A percentile compares a stretch with the other conserved stretches of the same genome.
These are phyloP conservation scores for Botrytis paeoniae DNA, from an alignment of 2,329 filamentous ascomycete species.

Conservation along the genomic window DNA sequence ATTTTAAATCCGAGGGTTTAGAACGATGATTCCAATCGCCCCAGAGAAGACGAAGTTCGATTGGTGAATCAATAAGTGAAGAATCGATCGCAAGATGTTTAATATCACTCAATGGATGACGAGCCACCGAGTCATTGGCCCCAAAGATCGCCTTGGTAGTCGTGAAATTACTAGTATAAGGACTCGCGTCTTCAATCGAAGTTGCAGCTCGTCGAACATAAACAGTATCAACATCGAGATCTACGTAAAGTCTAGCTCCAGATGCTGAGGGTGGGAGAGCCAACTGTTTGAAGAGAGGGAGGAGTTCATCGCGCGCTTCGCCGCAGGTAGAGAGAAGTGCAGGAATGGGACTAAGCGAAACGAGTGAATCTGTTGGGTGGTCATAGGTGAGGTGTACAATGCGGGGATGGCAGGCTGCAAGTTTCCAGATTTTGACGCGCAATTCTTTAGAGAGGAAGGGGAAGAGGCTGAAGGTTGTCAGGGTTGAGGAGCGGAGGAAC, in stretches of 20 bases:
- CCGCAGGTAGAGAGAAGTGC: constrained; percentile 3
- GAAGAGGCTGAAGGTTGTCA: constrained; percentile 6
- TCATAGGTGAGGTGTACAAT: constrained; percentile 13
- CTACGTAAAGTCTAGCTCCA: background rate
- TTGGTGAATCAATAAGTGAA: constrained; percentile 10
- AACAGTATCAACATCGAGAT: constrained; percentile 2
- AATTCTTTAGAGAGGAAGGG: constrained; percentile 5
- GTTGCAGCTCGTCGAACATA: constrained; percentile 12
- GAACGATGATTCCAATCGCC: background rate
- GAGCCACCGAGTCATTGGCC: background rate
- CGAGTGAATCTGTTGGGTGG: background rate
- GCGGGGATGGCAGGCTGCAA: background rate
- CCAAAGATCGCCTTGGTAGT: constrained; percentile 14
- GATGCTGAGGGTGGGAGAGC: background rate
- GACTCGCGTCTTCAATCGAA: constrained; percentile 1
- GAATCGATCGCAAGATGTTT: constrained; percentile 6
- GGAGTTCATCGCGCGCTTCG: constrained; percentile 7
- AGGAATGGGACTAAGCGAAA: constrained; percentile 14
- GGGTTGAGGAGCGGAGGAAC: constrained; percentile 1
- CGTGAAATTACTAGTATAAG: constrained; percentile 1
- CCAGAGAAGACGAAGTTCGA: constrained; percentile 11
- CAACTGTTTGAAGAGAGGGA: background rate
- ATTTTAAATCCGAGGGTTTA: background rate
- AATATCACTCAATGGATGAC: background rate
- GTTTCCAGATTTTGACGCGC: constrained; percentile 10